Percentiles rank a stretch among this genome's conserved stretches.
Evolutionary conservation across 257 asterid species (phyloP).

Genomic region (Ballota nigra): DNA sequence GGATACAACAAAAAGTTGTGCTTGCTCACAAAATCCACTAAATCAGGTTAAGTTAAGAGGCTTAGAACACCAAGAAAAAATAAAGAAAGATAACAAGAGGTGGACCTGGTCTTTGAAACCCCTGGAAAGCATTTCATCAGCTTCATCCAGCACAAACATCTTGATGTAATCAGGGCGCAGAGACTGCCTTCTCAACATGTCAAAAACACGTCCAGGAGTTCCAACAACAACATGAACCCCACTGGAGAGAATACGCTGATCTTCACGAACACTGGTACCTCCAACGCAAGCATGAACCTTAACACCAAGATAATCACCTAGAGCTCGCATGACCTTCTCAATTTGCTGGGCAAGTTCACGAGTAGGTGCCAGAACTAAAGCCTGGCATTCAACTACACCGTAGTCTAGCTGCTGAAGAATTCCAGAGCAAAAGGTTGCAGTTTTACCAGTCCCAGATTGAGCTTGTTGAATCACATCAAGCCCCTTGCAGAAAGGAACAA

Average conservation of each 20-base stretch:
- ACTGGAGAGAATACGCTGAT: conserved; percentile 52
- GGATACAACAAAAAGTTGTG: neutral
- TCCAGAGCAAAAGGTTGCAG: conserved; percentile 69
- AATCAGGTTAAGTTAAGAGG: neutral
- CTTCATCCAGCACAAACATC: conserved; percentile 64
- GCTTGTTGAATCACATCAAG: conserved; percentile 60
- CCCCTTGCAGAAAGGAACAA: conserved; percentile 60
- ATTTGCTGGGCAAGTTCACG: conserved; percentile 65
- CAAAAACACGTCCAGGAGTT: conserved; percentile 62
- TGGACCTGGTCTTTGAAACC: conserved; percentile 65
- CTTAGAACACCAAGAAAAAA: neutral
- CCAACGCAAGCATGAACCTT: conserved; percentile 66
- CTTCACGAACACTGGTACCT: conserved; percentile 63
- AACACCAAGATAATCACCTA: conserved; percentile 59
- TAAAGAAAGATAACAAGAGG: neutral
- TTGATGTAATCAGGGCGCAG: conserved; percentile 55
- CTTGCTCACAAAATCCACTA: neutral
- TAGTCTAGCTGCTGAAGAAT: conserved; percentile 55
- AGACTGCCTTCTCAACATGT: conserved; percentile 55
- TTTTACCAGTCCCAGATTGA: conserved; percentile 65
- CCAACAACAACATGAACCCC: conserved; percentile 66
- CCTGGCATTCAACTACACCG: conserved; percentile 48
- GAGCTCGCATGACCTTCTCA: conserved; percentile 62
- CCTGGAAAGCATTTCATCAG: conserved; percentile 61
- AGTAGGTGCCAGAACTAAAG: conserved; percentile 59